Conservation (phyloP, 768 basidiomycete species). For the Pisolithus tinctorius region DNA sequence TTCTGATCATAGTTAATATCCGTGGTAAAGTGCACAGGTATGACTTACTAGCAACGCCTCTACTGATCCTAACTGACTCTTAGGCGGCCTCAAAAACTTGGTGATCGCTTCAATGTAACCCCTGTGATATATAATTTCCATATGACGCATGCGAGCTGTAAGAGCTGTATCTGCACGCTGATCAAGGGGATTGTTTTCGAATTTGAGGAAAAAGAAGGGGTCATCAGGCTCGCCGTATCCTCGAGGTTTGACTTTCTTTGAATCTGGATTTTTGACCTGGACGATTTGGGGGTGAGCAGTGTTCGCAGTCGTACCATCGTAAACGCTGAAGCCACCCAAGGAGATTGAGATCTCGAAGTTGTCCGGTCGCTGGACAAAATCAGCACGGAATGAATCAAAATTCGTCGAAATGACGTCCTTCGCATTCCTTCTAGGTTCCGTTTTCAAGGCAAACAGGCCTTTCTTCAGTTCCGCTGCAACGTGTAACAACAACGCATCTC, state of each 20-base stretch:
- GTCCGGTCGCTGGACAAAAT: slow-evolving; percentile 77
- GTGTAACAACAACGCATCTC: slow-evolving; percentile 73
- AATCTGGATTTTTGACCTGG: slow-evolving; percentile 51
- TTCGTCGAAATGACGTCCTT: slow-evolving; percentile 79
- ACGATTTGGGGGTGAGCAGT: slow-evolving; percentile 90
- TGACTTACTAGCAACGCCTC: slow-evolving; percentile 76
- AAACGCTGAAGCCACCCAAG: slow-evolving; percentile 79
- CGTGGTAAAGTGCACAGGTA: background rate
- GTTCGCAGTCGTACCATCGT: slow-evolving; percentile 80
- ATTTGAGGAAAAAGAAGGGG: slow-evolving; percentile 84
- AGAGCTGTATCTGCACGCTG: slow-evolving; percentile 87
- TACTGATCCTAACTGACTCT: slow-evolving; percentile 91
- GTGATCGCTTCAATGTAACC: slow-evolving; percentile 91
- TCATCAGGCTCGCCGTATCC: slow-evolving; percentile 29
- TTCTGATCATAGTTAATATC: slow-evolving; percentile 40
- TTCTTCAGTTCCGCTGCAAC: slow-evolving; percentile 74
- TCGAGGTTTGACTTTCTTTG: slow-evolving; percentile 29
- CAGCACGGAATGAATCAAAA: slow-evolving; percentile 82
- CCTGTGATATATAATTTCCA: slow-evolving; percentile 95
- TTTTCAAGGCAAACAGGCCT: slow-evolving; percentile 81
- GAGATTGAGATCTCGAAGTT: slow-evolving; percentile 83
- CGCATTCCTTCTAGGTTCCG: slow-evolving; percentile 56
- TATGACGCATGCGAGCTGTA: slow-evolving; percentile 84
- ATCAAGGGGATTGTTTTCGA: slow-evolving; percentile 89
- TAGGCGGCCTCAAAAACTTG: slow-evolving; percentile 88